Evolutionary conservation across 1,139 yeast species (phyloP), one percentile per base, ranked within the genome.

Genomic region (Kluyveromyces sp.): DNA sequence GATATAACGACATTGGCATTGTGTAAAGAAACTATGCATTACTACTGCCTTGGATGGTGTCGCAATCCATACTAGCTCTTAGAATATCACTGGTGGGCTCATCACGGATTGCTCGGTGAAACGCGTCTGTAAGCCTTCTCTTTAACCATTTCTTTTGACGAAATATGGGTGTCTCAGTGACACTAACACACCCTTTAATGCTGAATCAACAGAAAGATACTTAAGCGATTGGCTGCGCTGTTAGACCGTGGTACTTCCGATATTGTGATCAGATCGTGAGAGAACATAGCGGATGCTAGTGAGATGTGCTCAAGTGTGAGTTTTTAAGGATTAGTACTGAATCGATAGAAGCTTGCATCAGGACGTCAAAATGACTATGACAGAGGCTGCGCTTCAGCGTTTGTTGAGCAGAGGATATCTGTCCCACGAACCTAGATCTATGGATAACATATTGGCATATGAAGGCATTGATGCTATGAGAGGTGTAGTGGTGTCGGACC

Each of bases 351-450:
- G n/a, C n/a, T n/a, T n/a, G n/a, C n/a, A n/a, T n/a, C n/a, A n/a
- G n/a, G n/a, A n/a, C n/a, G n/a, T n/a, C n/a, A n/a, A 6, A 2
- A 38, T 38, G 41, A 30, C 41, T 6, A 31, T 28, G 12, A 34
- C 41, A 19, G 36, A 38, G 20, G 35, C 30, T 11, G 41, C 41
- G 13, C 13, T 38, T 4, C 13, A 34, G 18, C 31, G 41, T 31
- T 13, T 38, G 11, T 16, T 38, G 3, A 29, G 41, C 19, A 38
- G 36, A 12, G 30, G 18, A 8, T 38, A 38, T 20, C 35, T 38
- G n/a, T 30, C 41, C 7, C 31, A 38, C 16, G 41, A 31, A 31
- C 35, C 34, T 13, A 26, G 31, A 13, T 32, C 41, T n/a, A 6
- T 28, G 2, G 41, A 38, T 7, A 28, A 26, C 9, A 15, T 38